phyloP scores from a whole-genome alignment of 306 rosid genomes.

The Prunus mongolica region DNA sequence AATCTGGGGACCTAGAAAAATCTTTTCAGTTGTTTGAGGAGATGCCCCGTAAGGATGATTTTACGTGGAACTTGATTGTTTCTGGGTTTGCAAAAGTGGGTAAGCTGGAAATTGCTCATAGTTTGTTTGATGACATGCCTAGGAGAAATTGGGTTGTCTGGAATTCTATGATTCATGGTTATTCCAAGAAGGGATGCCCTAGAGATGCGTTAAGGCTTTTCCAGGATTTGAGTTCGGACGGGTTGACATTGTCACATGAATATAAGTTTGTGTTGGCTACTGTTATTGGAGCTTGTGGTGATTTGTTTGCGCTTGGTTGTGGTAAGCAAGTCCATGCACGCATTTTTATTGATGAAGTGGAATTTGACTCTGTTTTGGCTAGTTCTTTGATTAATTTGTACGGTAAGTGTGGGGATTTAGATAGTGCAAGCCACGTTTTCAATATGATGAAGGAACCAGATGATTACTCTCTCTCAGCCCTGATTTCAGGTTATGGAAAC shows the following conservation, averaged over 20 bases:
- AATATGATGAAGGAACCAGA: constrained; percentile 52
- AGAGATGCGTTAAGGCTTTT: constrained; percentile 49
- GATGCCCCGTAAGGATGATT: constrained; percentile 56
- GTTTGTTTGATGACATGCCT: constrained; percentile 62
- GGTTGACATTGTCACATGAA: constrained; percentile 18
- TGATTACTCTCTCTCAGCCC: constrained; percentile 74
- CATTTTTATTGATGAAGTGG: constrained; percentile 44
- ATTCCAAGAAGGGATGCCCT: constrained; percentile 49
- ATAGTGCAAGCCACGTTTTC: constrained; percentile 47
- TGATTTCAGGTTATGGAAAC: constrained; percentile 60
- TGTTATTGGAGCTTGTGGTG: constrained; percentile 55
- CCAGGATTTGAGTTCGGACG: constrained; percentile 50
- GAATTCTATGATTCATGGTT: constrained; percentile 68
- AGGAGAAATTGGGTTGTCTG: constrained; percentile 46
- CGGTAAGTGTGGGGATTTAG: constrained; percentile 69
- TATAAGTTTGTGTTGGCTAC: constrained; percentile 60
- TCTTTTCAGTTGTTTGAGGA: constrained; percentile 48
- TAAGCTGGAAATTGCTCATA: constrained; percentile 39
- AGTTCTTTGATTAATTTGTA: constrained; percentile 62
- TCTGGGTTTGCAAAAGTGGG: constrained; percentile 55
- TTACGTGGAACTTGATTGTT: constrained; percentile 56
- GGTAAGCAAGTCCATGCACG: constrained; percentile 85
- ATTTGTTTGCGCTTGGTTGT: constrained; percentile 46
- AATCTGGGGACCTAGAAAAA: constrained; percentile 36
- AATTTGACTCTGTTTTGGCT: constrained; percentile 53